Evolutionary conservation across 257 asterid species (phyloP).

Genomic region (Jasminum sambac): DNA sequence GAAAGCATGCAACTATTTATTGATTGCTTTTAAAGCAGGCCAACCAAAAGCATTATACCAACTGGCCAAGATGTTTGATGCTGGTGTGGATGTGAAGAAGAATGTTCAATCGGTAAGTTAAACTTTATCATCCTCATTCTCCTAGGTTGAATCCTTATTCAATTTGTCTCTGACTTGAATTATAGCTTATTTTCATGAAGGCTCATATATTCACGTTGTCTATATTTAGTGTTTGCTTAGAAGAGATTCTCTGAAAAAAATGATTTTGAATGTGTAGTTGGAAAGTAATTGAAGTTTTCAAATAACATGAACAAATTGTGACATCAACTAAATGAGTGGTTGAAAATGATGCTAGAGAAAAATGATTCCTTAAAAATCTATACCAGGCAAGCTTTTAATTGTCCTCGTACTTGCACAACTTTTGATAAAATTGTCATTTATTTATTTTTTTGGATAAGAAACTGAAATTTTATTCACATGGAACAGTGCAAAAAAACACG

Average conservation of each 20-base stretch:
- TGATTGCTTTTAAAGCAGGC: constrained; percentile 75
- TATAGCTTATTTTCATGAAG: background rate
- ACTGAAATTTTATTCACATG: too few relatives aligned
- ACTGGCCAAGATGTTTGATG: constrained; percentile 94
- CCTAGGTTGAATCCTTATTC: background rate
- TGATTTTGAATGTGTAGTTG: too few relatives aligned
- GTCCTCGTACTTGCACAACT: background rate
- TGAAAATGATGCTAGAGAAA: too few relatives aligned
- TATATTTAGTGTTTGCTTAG: background rate
- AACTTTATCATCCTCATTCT: background rate
- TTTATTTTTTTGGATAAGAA: too few relatives aligned
- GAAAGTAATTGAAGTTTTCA: too few relatives aligned
- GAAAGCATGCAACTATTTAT: constrained; percentile 64
- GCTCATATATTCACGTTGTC: constrained; percentile 9
- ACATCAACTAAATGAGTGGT: too few relatives aligned
- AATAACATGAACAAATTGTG: too few relatives aligned
- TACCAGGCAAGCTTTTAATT: too few relatives aligned
- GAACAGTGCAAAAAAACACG: too few relatives aligned
- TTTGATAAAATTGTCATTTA: constrained; percentile 7
- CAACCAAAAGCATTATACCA: constrained; percentile 98
- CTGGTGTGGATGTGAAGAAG: constrained; percentile 89
- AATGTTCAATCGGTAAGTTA: constrained; percentile 73
- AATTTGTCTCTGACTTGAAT: background rate
- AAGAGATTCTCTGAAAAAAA: too few relatives aligned
- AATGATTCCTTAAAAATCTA: too few relatives aligned